These are phyloP conservation scores for Candida ovalis DNA, from an alignment of 805 yeast genomes.

Conservation along the genomic window DNA sequence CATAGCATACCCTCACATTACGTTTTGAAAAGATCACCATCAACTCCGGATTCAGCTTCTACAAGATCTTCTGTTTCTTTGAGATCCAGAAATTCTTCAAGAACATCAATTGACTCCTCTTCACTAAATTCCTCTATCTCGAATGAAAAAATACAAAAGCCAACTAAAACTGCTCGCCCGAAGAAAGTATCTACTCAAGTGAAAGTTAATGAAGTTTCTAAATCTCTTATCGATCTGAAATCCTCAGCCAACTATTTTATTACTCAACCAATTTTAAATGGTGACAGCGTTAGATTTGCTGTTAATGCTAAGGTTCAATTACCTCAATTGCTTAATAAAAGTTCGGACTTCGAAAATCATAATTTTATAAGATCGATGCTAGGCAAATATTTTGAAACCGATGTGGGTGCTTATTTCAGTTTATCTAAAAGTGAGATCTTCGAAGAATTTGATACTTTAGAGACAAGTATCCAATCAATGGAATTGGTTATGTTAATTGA, in stretches of 20 bases:
- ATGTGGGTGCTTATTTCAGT: constrained; percentile 1
- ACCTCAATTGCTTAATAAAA: constrained; percentile 10
- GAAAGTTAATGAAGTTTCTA: not conserved
- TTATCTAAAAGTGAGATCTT: constrained; percentile 7
- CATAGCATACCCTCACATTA: too few species aligned
- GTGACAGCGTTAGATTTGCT: constrained; percentile 2
- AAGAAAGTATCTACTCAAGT: not conserved
- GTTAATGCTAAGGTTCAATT: constrained; percentile 8
- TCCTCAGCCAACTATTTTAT: not conserved
- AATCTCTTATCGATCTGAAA: not conserved
- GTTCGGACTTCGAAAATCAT: not conserved
- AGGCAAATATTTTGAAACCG: constrained; percentile 5
- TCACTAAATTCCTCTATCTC: not conserved
- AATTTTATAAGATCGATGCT: constrained; percentile 6
- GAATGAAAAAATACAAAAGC: not conserved
- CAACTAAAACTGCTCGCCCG: not conserved
- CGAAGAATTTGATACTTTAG: not conserved
- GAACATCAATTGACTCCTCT: not conserved
- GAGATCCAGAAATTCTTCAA: not conserved
- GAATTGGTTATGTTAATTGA: constrained; percentile 15
- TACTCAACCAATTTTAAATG: constrained; percentile 5
- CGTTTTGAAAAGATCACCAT: too few species aligned
- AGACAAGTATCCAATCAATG: constrained; percentile 11
- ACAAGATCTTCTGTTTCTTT: not conserved
- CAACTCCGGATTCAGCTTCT: not conserved